Conservation (phyloP, 345 rosid genomes). For the Hibiscus mutabilis region DNA sequence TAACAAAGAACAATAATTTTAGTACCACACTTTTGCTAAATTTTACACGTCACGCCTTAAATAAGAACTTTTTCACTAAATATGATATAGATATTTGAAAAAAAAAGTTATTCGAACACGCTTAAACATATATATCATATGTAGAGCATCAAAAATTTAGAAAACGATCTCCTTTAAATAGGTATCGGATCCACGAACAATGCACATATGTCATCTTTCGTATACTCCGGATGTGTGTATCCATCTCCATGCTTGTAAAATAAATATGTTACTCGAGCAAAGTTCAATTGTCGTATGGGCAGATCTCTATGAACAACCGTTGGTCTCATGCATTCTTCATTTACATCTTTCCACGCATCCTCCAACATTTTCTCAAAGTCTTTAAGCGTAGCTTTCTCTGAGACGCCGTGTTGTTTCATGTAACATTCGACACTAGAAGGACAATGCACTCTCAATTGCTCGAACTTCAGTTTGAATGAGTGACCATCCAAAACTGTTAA, state of each 20-base stretch:
- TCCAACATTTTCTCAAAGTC: background rate
- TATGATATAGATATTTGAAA: no score
- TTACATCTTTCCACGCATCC: background rate
- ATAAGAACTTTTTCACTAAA: no score
- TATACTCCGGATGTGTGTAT: background rate
- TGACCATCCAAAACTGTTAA: background rate
- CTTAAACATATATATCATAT: no score
- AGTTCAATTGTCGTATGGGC: background rate
- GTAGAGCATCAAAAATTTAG: no score
- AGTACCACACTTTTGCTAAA: no score
- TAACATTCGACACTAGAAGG: background rate
- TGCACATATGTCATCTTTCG: background rate
- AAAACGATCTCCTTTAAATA: background rate
- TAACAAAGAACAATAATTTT: no score
- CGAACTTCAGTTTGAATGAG: background rate
- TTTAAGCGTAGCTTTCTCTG: background rate
- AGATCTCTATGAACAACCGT: background rate
- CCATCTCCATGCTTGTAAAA: slow-evolving; percentile 5
- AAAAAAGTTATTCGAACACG: no score
- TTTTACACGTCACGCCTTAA: no score
- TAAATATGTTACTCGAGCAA: background rate
- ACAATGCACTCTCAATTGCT: background rate
- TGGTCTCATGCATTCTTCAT: slow-evolving; percentile 7
- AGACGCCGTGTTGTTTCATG: background rate
- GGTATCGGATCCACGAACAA: background rate